These are phyloP conservation scores for Zanthoxylum bungeanum DNA, from an alignment of 345 rosid genomes.

Conservation along the genomic window DNA sequence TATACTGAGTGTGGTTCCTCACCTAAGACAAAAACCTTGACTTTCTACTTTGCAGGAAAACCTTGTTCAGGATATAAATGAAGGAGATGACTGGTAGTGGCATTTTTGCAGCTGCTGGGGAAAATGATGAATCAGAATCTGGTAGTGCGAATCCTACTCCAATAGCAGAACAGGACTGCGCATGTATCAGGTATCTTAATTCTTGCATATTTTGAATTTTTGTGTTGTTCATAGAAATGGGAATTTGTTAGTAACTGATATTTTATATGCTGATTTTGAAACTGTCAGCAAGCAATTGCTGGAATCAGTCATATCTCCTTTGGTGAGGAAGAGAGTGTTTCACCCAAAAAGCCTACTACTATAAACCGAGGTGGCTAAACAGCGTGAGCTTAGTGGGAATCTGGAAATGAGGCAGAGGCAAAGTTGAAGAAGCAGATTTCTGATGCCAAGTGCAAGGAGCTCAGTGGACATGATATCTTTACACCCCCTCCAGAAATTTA, in stretches of 20 bases:
- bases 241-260: not conserved
- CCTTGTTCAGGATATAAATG: constrained; percentile 93
- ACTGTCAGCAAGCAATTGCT: constrained; percentile 70
- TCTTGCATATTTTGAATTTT: not conserved
- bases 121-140: constrained; percentile 45
- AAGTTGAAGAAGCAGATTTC: constrained; percentile 76
- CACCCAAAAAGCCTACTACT: constrained; percentile 70
- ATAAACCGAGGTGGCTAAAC: constrained; percentile 88
- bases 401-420: constrained; percentile 58
- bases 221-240: too few species aligned
- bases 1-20: not conserved
- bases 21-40: constrained; percentile 2
- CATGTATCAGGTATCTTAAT: constrained; percentile 67
- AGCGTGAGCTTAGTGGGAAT: constrained; percentile 90
- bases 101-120: constrained; percentile 67
- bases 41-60: constrained; percentile 57
- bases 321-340: constrained; percentile 68
- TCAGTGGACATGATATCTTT: constrained; percentile 89
- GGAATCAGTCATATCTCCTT: constrained; percentile 95
- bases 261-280: constrained; percentile 8
- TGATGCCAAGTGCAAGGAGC: constrained; percentile 88
- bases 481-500: constrained; percentile 94
- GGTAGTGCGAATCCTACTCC: constrained; percentile 48
- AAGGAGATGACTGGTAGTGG: constrained; percentile 98
- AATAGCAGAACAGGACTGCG: constrained; percentile 52